phyloP scores from a whole-genome alignment of 306 rosid species.

The Inga oerstediana region DNA sequence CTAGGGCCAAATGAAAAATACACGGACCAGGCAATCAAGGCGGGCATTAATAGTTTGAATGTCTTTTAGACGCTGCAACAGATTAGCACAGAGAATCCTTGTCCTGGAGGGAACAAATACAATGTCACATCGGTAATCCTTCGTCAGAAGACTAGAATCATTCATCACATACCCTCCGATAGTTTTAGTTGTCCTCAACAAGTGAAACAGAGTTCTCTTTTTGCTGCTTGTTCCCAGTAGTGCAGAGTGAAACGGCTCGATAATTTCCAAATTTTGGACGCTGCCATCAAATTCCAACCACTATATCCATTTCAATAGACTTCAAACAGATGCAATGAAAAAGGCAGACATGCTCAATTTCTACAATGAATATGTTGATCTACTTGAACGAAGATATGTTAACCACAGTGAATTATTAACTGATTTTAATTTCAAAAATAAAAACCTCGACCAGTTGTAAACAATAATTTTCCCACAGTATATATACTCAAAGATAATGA shows the following conservation, averaged over 20 bases:
- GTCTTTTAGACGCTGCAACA: slow-evolving; percentile 45
- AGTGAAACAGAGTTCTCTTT: slow-evolving; percentile 86
- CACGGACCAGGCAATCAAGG: slow-evolving; percentile 93
- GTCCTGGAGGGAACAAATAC: slow-evolving; percentile 63
- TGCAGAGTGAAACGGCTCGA: slow-evolving; percentile 81
- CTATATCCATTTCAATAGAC: slow-evolving; percentile 17
- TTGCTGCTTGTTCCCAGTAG: slow-evolving; percentile 83
- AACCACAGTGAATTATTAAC: not conserved
- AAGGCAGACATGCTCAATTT: slow-evolving; percentile 15
- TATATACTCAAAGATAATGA: not conserved
- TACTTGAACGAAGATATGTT: slow-evolving; percentile 19
- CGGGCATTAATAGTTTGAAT: slow-evolving; percentile 90
- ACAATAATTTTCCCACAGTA: not conserved
- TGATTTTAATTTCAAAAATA: not conserved
- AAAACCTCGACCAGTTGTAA: not conserved
- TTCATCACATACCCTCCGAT: slow-evolving; percentile 78
- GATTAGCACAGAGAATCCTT: slow-evolving; percentile 88
- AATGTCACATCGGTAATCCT: slow-evolving; percentile 35
- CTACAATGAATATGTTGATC: not conserved
- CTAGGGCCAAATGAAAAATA: slow-evolving; percentile 10
- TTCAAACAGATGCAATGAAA: slow-evolving; percentile 22
- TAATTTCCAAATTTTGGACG: slow-evolving; percentile 92
- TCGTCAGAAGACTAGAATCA: slow-evolving; percentile 34
- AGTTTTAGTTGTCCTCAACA: slow-evolving; percentile 97
- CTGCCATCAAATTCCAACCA: slow-evolving; percentile 56